Evolutionary conservation across 2,329 filamentous ascomycete genomes (phyloP), one percentile per base, ranked within the genome.

Genomic region (Tolypocladium paradoxum): DNA sequence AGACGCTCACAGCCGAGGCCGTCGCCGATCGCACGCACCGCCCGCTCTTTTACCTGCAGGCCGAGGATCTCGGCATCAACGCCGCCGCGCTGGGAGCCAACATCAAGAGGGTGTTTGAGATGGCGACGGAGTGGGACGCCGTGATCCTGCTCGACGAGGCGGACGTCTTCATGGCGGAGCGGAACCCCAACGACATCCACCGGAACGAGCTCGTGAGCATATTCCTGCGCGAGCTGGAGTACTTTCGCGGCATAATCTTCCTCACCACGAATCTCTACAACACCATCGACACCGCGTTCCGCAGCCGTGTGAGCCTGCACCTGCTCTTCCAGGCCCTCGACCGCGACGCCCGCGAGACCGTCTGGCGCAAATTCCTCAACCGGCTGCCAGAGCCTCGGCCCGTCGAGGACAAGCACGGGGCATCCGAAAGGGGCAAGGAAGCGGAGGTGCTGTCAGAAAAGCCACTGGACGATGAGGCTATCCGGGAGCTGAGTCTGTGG

Each of bases 131-230:
- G 18, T 81, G 77, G 76, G 70, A 73, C 24, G 75, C 74, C 9
- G 72, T 79, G 7, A 62, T 79, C 22, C 65, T 81, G 4, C 69
- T 79, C 3, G 76, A 79, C 56, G 76, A 79, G 62, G 75, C 76
- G 8, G 77, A 79, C 55, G 74, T 79, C 2, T 79, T 78, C 62
- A 72, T 79, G 62, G 71, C 73, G 1, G 66, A 72, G 62, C 69
- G 76, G 5, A 66, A 73, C 51, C 68, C 69, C 38, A 66, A 68
- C 38, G 71, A 79, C 56, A 69, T 79, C 16, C 65, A 66, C 38
- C 68, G 75, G 18, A 79, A 79, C 60, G 75, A 72, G 48, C 65
- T 79, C 4, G 73, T 76, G 5, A 72, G 70, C 51, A 74, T 75
- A 55, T 75, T 76, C 56, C 63, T 75, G 24, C 67, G 70, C 22